phyloP scores from a whole-genome alignment of 441 rosid species.

The Corymbia citriodora region DNA sequence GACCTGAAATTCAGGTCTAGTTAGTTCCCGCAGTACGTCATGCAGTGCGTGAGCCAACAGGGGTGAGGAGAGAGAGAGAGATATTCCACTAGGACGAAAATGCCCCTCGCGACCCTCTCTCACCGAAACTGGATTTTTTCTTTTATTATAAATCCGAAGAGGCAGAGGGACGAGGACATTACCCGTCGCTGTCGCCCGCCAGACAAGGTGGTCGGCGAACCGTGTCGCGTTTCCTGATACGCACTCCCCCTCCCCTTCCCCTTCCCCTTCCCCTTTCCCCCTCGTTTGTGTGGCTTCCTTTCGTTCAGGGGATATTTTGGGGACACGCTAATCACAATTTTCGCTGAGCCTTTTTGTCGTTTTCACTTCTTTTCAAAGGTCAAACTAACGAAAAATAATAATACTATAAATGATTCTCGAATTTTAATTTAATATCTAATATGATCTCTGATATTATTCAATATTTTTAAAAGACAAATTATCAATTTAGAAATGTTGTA shows the following conservation, averaged over 20 bases:
- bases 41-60: background rate
- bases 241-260: background rate
- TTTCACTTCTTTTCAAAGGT: background rate
- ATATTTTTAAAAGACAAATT: background rate
- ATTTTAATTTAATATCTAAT: too few relatives aligned
- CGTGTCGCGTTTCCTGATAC: conserved; percentile 10
- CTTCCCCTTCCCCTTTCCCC: background rate
- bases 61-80: background rate
- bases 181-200: background rate
- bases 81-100: background rate
- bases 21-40: background rate
- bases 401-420: background rate
- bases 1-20: background rate
- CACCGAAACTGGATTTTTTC: background rate
- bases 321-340: background rate
- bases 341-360: background rate
- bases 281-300: background rate
- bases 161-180: background rate
- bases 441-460: too few relatives aligned
- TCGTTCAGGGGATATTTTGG: background rate
- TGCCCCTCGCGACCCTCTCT: background rate
- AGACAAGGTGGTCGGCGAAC: conserved; percentile 15
- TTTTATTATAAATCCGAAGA: background rate
- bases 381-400: background rate
- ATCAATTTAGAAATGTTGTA: fast-evolving